Conservation (phyloP, 371 early-diverging fungal genomes). For the Mortierella polycephala region DNA sequence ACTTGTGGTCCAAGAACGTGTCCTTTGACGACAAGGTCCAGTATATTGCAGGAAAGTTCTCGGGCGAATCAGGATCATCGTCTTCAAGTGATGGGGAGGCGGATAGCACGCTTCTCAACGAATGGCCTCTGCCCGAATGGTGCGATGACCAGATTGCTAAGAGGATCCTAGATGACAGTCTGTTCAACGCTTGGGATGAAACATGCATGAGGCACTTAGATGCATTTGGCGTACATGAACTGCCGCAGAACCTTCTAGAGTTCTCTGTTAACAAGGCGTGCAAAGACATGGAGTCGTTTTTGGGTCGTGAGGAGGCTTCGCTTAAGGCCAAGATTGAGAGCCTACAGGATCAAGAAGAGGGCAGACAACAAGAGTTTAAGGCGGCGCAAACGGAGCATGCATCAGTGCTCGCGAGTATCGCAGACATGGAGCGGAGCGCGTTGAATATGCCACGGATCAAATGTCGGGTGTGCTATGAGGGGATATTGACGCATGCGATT, state of each 20-base stretch:
- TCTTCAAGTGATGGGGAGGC: not conserved
- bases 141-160: not conserved
- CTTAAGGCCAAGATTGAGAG: not conserved
- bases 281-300: conserved; percentile 11
- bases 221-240: not conserved
- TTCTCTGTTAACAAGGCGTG: conserved; percentile 10
- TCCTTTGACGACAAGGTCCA: conserved; percentile 3
- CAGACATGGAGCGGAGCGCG: conserved; percentile 8
- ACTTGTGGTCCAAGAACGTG: not conserved
- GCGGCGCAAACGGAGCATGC: conserved; percentile 6
- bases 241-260: not conserved
- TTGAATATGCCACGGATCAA: conserved; percentile 19
- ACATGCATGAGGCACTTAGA: not conserved
- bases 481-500: conserved; percentile 40
- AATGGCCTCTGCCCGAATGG: conserved; percentile 12
- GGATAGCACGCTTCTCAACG: not conserved
- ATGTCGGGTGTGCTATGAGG: conserved; percentile 48
- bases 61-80: no score
- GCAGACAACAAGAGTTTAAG: not conserved
- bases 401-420: not conserved
- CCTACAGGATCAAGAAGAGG: not conserved
- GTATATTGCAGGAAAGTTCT: not conserved
- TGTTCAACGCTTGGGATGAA: conserved; percentile 8
- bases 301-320: not conserved
- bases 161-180: not conserved